These are phyloP conservation scores for Magnusiomyces sp. DNA, from an alignment of 1,139 yeast genomes.

Conservation along the genomic window DNA sequence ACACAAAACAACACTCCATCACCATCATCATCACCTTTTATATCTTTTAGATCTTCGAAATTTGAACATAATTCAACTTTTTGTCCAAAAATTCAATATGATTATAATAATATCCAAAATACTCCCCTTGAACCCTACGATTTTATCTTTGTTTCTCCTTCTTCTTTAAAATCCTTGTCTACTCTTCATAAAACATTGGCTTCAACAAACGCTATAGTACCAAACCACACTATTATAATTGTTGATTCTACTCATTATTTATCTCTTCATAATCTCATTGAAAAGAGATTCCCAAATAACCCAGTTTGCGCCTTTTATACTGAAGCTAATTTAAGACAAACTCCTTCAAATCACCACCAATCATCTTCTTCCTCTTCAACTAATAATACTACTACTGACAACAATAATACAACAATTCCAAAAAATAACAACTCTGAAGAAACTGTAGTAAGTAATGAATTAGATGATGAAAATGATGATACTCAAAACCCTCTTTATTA, in stretches of 20 bases:
- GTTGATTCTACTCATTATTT: slow-evolving; percentile 28
- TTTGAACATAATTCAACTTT: slow-evolving; percentile 21
- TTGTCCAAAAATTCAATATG: slow-evolving; percentile 11
- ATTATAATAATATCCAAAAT: slow-evolving; percentile 4
- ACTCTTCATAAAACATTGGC: slow-evolving; percentile 9
- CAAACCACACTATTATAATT: slow-evolving; percentile 25
- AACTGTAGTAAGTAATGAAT: too few relatives aligned
- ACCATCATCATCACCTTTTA: slow-evolving; percentile 7
- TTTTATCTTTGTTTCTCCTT: slow-evolving; percentile 25
- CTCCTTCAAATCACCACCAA: slow-evolving; percentile 14
- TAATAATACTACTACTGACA: slow-evolving; percentile 4
- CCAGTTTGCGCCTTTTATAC: slow-evolving; percentile 23
- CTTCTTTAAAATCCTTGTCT: slow-evolving; percentile 23
- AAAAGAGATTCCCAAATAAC: slow-evolving; percentile 21
- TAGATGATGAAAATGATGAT: too few relatives aligned
- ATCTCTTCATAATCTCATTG: slow-evolving; percentile 26
- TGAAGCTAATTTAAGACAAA: slow-evolving; percentile 15
- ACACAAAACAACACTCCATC: slow-evolving; percentile 3
- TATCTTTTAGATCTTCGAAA: slow-evolving; percentile 20
- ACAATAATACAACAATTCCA: too few relatives aligned
- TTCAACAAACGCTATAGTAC: slow-evolving; percentile 17
- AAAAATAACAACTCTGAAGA: too few relatives aligned
- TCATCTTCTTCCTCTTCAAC: slow-evolving; percentile 3
- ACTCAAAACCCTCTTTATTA: slow-evolving; percentile 7
- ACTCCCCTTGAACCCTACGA: slow-evolving; percentile 17